Conservation (phyloP, 2,329 filamentous ascomycete genomes). For the Cadophora gregata region DNA sequence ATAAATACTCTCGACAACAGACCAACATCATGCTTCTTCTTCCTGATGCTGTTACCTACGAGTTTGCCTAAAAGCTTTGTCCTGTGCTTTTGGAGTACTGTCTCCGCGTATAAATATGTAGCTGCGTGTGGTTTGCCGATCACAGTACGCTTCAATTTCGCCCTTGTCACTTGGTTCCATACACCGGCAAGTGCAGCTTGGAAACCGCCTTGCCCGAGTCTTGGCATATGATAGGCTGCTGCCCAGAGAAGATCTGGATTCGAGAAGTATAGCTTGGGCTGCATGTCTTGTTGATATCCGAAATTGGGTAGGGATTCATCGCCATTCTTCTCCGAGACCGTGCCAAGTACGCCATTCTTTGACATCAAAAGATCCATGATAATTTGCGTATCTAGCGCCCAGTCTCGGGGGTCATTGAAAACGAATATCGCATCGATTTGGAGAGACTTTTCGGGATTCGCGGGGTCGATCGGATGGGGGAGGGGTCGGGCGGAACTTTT, state of each 20-base stretch:
- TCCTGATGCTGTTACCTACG: conserved; percentile 36
- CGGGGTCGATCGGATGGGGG: conserved; percentile 53
- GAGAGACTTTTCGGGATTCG: conserved; percentile 55
- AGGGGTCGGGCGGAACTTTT: conserved; percentile 61
- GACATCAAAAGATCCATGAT: conserved; percentile 86
- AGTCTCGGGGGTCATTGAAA: conserved; percentile 95
- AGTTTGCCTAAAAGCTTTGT: conserved; percentile 27
- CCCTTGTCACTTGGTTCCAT: conserved; percentile 73
- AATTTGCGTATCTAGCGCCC: conserved; percentile 87
- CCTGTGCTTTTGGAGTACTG: conserved; percentile 68
- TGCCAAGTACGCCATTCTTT: conserved; percentile 78
- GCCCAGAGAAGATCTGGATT: conserved; percentile 94
- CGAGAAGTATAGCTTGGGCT: conserved; percentile 84
- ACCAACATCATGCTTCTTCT: conserved; percentile 52
- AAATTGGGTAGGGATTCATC: conserved; percentile 66
- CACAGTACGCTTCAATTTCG: conserved; percentile 63
- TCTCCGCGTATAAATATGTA: conserved; percentile 87
- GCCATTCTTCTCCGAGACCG: conserved; percentile 76
- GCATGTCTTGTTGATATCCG: conserved; percentile 83
- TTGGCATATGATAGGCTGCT: conserved; percentile 80
- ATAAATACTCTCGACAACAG: conserved; percentile 76
- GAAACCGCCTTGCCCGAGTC: conserved; percentile 92
- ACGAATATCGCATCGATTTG: conserved; percentile 92
- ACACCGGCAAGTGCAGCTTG: conserved; percentile 80
- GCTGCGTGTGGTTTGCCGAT: conserved; percentile 82